Conservation (phyloP, 2,329 filamentous ascomycete species). For the Diaporthe australafricana region DNA sequence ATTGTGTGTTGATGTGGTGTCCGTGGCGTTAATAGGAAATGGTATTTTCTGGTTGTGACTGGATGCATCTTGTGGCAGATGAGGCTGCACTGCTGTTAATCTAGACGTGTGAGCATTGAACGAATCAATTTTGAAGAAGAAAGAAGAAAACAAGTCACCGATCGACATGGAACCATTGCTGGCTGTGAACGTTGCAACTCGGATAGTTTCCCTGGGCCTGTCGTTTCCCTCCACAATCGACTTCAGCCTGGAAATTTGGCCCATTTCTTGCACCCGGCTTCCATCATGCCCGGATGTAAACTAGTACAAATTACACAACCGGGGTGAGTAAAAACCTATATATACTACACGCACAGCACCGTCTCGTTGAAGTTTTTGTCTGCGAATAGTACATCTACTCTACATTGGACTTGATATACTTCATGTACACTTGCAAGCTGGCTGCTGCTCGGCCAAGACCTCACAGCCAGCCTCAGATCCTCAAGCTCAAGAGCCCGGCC, state of each 20-base stretch:
- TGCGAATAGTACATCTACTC: not conserved
- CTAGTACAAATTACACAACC: too few species aligned
- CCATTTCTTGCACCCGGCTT: too few species aligned
- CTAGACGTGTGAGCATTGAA: constrained; percentile 32
- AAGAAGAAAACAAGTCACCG: not conserved
- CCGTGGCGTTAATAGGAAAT: constrained; percentile 45
- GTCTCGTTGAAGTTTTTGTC: not conserved
- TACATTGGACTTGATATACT: constrained; percentile 26
- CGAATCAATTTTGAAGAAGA: not conserved
- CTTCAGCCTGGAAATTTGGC: too few species aligned
- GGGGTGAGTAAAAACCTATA: not conserved
- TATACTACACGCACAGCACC: too few species aligned
- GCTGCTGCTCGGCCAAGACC: too few species aligned
- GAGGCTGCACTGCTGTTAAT: constrained; percentile 22
- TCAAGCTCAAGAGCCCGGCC: constrained; percentile 63
- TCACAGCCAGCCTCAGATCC: constrained; percentile 47
- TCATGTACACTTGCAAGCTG: constrained; percentile 28
- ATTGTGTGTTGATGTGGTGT: constrained; percentile 37
- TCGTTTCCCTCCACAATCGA: too few species aligned
- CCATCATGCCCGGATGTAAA: too few species aligned
- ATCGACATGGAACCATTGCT: not conserved
- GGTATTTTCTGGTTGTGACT: constrained; percentile 9
- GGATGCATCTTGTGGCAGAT: constrained; percentile 8
- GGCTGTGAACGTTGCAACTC: too few species aligned
- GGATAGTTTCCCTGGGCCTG: too few species aligned